Evolutionary conservation across 495 filamentous ascomycete species (phyloP), one percentile per base, ranked within the genome.

Genomic region (Tuber umbilicatum): DNA sequence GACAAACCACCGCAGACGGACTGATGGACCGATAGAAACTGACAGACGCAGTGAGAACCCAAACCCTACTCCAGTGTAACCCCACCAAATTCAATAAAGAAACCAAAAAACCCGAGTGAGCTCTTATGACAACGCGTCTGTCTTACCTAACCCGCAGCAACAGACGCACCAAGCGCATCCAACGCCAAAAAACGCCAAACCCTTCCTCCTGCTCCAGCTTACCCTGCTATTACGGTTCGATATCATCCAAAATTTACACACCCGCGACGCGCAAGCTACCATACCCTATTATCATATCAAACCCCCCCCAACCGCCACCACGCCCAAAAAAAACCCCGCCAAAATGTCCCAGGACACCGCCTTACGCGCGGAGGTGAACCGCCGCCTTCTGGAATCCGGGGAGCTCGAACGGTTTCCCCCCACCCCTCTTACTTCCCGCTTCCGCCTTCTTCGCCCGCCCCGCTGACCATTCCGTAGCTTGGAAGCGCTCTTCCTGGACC

Each of bases 291-390:
- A 31, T 38, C 45, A 39, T 23, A 68, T 55, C 39, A 71, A 60
- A 43, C 55, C 41, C 75, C 39, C 40, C 40, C 6, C 37, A 14
- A 41, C 41, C 74, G 9, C 50, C n/a, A 16, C 50, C 50, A 31
- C 78, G 76, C 71, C 21, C 71, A 55, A 73, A 43, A 43, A 43
- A 43, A 43, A 43, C 35, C 69, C 38, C 3, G 12, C 17, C 38
- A 39, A n/a, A 23, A 70, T 70, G 38, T 68, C 78, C 43, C 72
- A 77, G 31, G 75, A 77, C 68, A 69, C 79, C 23, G 47, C 69
- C 23, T 70, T 81, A 31, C 78, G 78, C 38, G 75, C 78, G 14
- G 79, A 81, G 70, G 76, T 81, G 45, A 80, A 81, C 67, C 78
- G 79, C 39, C 79, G 79, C 40, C 79, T 81, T 37, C 47, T 81